phyloP scores from a whole-genome alignment of 116 monocot species.

The Dioscorea cayenensis region DNA sequence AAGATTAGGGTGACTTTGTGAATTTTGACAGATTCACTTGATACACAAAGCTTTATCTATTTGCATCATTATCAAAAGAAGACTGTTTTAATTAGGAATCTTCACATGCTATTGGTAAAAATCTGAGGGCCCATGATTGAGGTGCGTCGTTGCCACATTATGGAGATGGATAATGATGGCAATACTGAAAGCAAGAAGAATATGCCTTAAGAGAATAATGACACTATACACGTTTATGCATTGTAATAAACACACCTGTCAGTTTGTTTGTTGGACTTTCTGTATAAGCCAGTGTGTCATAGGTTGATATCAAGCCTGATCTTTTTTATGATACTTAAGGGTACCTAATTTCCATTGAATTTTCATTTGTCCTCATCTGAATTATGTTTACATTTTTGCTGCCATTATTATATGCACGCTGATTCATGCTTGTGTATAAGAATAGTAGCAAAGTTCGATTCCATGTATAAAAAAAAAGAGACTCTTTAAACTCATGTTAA shows the following conservation, averaged over 20 bases:
- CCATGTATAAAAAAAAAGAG: neutral
- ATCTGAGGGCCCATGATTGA: neutral
- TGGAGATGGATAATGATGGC: neutral
- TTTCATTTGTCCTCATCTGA: neutral
- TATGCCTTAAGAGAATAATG: constrained; percentile 1
- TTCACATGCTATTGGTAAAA: neutral
- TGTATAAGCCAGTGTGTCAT: neutral
- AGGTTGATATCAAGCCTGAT: neutral
- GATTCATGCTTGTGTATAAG: neutral
- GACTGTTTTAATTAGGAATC: neutral
- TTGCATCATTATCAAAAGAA: neutral
- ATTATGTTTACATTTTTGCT: neutral
- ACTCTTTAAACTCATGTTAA: no score
- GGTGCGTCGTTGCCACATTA: neutral
- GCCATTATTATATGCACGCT: neutral
- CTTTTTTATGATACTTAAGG: neutral
- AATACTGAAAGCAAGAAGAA: neutral
- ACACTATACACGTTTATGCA: neutral
- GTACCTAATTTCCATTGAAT: neutral
- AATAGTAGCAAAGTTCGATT: neutral
- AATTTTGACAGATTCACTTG: neutral
- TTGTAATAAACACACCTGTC: neutral
- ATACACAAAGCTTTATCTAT: neutral
- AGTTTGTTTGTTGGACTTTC: neutral
- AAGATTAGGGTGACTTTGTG: neutral